phyloP scores from a whole-genome alignment of 495 filamentous ascomycete species.

The Neurospora tetrasperma region DNA sequence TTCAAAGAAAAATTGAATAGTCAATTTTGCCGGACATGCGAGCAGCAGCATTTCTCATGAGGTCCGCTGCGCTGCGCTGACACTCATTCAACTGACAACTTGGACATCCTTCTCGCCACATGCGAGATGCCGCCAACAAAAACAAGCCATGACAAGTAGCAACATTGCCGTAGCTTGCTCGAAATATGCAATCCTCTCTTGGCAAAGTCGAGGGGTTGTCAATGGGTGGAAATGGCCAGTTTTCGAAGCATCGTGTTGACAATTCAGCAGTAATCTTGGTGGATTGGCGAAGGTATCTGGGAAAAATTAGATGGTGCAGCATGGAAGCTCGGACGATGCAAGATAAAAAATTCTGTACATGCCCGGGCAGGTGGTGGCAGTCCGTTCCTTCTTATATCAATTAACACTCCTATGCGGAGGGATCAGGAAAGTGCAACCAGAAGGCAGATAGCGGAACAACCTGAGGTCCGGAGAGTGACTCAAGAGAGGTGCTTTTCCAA shows the following conservation, averaged over 20 bases:
- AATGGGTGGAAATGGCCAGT: neutral
- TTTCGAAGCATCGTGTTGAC: neutral
- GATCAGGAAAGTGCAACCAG: neutral
- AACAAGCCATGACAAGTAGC: neutral
- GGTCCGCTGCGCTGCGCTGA: neutral
- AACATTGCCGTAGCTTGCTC: neutral
- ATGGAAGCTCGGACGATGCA: neutral
- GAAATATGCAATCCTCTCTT: neutral
- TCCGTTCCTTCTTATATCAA: neutral
- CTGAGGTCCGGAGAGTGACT: neutral
- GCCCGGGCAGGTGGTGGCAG: neutral
- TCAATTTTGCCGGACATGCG: neutral
- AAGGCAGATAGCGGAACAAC: neutral
- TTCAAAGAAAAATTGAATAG: neutral
- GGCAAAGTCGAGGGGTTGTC: neutral
- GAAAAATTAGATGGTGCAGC: neutral
- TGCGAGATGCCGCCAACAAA: neutral
- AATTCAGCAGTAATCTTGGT: neutral
- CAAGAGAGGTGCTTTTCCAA: neutral
- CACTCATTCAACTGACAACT: neutral
- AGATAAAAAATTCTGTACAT: neutral
- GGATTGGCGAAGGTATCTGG: neutral
- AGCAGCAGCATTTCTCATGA: neutral
- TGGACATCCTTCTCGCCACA: neutral
- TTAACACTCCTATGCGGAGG: neutral